Base-by-base conservation (phyloP, 805 yeast genomes). In the Hanseniaspora guilliermondii region DNA sequence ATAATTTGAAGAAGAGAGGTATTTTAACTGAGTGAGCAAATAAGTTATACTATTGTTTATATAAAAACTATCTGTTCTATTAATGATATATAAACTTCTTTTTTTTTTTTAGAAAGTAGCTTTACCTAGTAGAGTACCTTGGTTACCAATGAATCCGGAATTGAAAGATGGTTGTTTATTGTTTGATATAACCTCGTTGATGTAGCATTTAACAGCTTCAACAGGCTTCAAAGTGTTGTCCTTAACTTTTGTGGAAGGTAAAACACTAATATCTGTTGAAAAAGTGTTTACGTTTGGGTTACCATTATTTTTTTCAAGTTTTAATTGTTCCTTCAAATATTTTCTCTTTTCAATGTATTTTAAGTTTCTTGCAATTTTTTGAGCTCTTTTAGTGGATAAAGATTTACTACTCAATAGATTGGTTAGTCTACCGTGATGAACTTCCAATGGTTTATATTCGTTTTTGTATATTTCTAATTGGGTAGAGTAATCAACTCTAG, bases 121-220 rank as follows among this genome's bases (percentile, higher is more conserved):
- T 32, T 83, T 80, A 41, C 96, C 96, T 59, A 88, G 69, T 12
- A 94, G 83, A 35, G 96, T 88, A 56, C 96, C 96, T 64, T 80
- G 79, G 38, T 87, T 85, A 25, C 73, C 67, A 27, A 50, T 33
- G 19, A 30, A 50, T 71, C 66, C 46, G 74, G 65, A 33, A 72
- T 68, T 56, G 78, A 68, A 19, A 74, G 73, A 35, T 71, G 71
- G 54, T 35, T 42, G 48, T 8, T 50, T 35, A 6, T 21, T 27
- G 5, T 50, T 24, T 7, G 32, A 37, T 24, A 50, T 50, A n/a
- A 50, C 54, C 27, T 50, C 54, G 56, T 41, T 46, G 41, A 41
- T 60, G 56, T 44, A 59, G 59, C 32, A 57, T 59, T 45, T 61
- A 60, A 53, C 62, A 62, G 30, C 56, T 58, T 57, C 60, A 24